Base-by-base conservation (phyloP, 202 grass and related monocot genomes). In the Musa balbisiana region DNA sequence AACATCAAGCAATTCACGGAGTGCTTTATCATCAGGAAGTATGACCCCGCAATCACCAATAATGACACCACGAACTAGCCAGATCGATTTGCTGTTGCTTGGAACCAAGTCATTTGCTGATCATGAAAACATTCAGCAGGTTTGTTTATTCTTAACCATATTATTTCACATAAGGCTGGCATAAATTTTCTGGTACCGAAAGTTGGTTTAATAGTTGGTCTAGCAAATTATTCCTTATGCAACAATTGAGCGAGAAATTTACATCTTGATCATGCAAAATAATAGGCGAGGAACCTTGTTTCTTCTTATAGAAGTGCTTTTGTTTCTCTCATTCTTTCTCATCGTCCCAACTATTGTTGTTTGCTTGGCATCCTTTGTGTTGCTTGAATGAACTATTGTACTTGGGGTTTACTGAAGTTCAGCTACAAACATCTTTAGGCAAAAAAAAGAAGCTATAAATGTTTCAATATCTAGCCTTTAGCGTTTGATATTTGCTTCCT, bases 91-190 rank as follows among this genome's bases (percentile, higher is more conserved):
- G 70, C 84, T 91, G 23, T 82, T 97, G 53, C 83, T 82, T 78
- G 78, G 86, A 75, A 78, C 87, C 73, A 88, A 79, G 82, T 82
- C 78, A 53, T 89, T 97, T 60, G 77, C 84, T 14, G 87, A 97
- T 67, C 82, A 92, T 55, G 93, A 98, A 83, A 91, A 85, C 71
- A 87, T 88, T 83, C 94, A 98, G 85, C 94, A 98, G 87, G 90
- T 92, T 67, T 53, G 62, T 76, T 17, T 22, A 65, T 58, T 22
- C 53, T 76, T 59, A 11, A 53, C 25, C 55, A 53, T 68, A 51
- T 55, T 62, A 53, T 23, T 14, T 64, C 12, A 19, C 16, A 51
- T 63, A 43, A 71, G 68, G 2, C 2, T 51, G 33, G 2, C 29
- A 69, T 72, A 11, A 56, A 49, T 49, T 19, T 49, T 69, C 33